Percentiles rank a stretch among this genome's conserved stretches.
These are phyloP conservation scores for Pestalotiopsis sp. DNA, from an alignment of 2,329 filamentous ascomycete genomes.

Conservation along the genomic window DNA sequence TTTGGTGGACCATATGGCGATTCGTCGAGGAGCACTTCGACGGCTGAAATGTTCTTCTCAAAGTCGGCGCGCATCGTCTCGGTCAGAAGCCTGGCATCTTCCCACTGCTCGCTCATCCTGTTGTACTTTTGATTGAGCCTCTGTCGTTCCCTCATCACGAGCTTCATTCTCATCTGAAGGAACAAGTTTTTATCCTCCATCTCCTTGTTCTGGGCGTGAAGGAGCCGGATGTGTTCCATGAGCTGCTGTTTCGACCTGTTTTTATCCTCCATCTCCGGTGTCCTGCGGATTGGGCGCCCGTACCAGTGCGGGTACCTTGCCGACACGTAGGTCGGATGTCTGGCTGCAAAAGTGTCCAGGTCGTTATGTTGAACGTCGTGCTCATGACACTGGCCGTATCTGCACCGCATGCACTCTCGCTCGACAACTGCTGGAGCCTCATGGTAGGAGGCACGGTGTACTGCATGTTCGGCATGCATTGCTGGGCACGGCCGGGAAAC, in stretches of 20 bases:
- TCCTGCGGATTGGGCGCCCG: background rate
- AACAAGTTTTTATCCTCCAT: background rate
- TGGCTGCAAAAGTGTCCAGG: background rate
- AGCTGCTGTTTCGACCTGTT: background rate
- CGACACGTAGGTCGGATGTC: background rate
- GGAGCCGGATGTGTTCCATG: background rate
- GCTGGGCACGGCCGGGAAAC: background rate
- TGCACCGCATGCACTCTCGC: background rate
- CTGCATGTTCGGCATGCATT: background rate
- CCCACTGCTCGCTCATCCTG: background rate
- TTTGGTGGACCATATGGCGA: background rate
- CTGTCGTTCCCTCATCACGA: background rate
- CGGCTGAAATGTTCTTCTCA: background rate
- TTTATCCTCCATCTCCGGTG: background rate
- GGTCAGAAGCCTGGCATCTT: background rate
- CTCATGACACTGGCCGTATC: background rate
- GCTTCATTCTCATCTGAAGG: background rate
- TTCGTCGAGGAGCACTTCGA: background rate
- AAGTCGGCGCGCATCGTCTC: background rate
- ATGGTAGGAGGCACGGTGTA: background rate
- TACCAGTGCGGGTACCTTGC: background rate
- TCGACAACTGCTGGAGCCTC: background rate
- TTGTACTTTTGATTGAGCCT: background rate
- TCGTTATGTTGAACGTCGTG: background rate
- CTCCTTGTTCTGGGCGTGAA: background rate